phyloP scores from a whole-genome alignment of 1,284 basidiomycete genomes.

The Schizopora paradoxa region DNA sequence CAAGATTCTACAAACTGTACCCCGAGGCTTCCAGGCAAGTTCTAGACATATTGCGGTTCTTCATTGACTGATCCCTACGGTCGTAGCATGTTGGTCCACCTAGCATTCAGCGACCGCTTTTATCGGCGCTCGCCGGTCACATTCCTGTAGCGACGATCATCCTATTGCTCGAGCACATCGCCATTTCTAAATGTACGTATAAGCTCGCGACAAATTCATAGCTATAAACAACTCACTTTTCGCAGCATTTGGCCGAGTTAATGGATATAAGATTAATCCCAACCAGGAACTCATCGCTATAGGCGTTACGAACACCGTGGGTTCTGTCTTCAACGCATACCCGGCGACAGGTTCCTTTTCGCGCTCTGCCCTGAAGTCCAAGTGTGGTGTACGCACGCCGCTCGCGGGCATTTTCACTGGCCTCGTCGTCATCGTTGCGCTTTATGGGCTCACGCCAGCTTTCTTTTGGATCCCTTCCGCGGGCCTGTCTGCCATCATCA shows the following conservation, averaged over 20 bases:
- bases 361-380: slow-evolving; percentile 91
- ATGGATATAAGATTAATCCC: slow-evolving; percentile 96
- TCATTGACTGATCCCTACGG: too few relatives aligned
- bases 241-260: slow-evolving; percentile 88
- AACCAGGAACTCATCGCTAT: slow-evolving; percentile 98
- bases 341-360: slow-evolving; percentile 98
- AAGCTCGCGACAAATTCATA: background rate
- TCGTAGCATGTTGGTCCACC: slow-evolving; percentile 74
- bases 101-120: slow-evolving; percentile 55
- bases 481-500: slow-evolving; percentile 87
- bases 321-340: slow-evolving; percentile 86
- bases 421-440: slow-evolving; percentile 85
- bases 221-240: slow-evolving; percentile 1
- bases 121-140: slow-evolving; percentile 69
- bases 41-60: too few relatives aligned
- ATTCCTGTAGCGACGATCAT: slow-evolving; percentile 94
- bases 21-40: slow-evolving; percentile 61
- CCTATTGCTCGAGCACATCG: slow-evolving; percentile 93
- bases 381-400: slow-evolving; percentile 95
- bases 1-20: slow-evolving; percentile 80
- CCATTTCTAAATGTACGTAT: slow-evolving; percentile 81
- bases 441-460: slow-evolving; percentile 88
- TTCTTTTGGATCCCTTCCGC: slow-evolving; percentile 86
- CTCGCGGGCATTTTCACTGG: slow-evolving; percentile 85
- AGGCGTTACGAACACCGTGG: slow-evolving; percentile 89